A percentile compares a stretch with the other conserved stretches of the same genome.
Evolutionary conservation across 176 grass and related monocot genomes (phyloP).

Genomic region (Otatea glauca): DNA sequence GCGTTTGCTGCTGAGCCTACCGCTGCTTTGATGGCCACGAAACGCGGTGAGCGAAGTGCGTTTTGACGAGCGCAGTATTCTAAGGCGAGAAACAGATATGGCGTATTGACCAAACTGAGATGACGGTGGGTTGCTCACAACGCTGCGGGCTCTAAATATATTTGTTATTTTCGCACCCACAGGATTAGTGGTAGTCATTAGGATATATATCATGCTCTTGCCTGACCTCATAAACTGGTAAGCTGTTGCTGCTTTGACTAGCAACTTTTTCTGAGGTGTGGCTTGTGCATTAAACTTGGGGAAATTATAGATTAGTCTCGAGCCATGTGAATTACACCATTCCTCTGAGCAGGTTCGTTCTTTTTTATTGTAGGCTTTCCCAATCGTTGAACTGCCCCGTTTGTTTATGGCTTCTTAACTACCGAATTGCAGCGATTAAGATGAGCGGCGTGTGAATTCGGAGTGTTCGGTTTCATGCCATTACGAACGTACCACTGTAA

Average conservation of each 20-base stretch:
- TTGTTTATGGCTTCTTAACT: constrained; percentile 37
- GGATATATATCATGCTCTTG: constrained; percentile 12
- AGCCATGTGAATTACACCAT: constrained; percentile 51
- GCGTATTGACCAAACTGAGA: constrained; percentile 19
- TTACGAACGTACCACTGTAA: not conserved
- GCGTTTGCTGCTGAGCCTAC: constrained; percentile 1
- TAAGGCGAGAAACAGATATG: constrained; percentile 11
- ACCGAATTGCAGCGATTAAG: constrained; percentile 36
- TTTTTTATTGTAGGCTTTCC: constrained; percentile 1
- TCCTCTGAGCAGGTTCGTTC: not conserved
- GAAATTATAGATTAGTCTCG: constrained; percentile 12
- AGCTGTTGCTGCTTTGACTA: constrained; percentile 47
- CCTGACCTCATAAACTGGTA: constrained; percentile 10
- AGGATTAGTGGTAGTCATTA: not conserved
- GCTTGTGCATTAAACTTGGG: constrained; percentile 22
- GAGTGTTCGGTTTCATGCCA: constrained; percentile 16
- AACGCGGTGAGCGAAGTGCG: constrained; percentile 41
- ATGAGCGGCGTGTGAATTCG: constrained; percentile 25
- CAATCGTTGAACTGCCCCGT: not conserved
- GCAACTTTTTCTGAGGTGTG: not conserved
- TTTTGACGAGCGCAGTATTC: constrained; percentile 34
- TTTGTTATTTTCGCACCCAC: not conserved
- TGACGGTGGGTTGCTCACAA: constrained; percentile 3
- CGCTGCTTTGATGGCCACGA: constrained; percentile 26
- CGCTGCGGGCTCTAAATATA: not conserved